phyloP scores from a whole-genome alignment of 192 early-diverging fungal species.

The Dimargaris verticillata region DNA sequence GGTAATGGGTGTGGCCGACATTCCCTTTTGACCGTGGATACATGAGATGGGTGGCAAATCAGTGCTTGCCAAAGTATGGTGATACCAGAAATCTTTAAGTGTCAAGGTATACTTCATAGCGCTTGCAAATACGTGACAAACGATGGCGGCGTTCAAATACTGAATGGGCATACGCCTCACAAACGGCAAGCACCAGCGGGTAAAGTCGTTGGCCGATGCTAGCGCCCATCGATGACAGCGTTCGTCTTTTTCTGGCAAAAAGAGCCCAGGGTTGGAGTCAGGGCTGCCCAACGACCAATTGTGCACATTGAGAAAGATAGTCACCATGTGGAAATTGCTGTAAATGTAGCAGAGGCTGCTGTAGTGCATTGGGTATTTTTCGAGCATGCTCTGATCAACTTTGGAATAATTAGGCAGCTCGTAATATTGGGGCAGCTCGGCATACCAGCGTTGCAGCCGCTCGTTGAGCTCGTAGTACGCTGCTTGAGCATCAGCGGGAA shows the following conservation, averaged over 20 bases:
- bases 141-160: no score
- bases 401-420: background rate
- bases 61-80: no score
- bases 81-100: no score
- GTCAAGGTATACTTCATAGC: no score
- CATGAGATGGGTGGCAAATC: no score
- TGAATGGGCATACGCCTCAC: background rate
- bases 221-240: background rate
- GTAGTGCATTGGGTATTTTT: background rate
- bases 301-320: background rate
- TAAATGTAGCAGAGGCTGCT: background rate
- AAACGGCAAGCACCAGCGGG: background rate
- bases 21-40: no score
- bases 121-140: no score
- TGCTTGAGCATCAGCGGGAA: no score
- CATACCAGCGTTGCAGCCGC: background rate
- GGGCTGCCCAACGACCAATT: background rate
- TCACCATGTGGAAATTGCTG: background rate
- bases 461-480: background rate
- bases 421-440: background rate
- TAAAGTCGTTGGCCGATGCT: background rate
- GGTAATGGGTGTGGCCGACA: no score
- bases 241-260: background rate
- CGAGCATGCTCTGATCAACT: background rate
- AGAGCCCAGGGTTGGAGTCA: background rate